Evolutionary conservation across 169 alveolate genomes (phyloP), one percentile per base, ranked within the genome.

Genomic region (Perkinsus chesapeaki): DNA sequence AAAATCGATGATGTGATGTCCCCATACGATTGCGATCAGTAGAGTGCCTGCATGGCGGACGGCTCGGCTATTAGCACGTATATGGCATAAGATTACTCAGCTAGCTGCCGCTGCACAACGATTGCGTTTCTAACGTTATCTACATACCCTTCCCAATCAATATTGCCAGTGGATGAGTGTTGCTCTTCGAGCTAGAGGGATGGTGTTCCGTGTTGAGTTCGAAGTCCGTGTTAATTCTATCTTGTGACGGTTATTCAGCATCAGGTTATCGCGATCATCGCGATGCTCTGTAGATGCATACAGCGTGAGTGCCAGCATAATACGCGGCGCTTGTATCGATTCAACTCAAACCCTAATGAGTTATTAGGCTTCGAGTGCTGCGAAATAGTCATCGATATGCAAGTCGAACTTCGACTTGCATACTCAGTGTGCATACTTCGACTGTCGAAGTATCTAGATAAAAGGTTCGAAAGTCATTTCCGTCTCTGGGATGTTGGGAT

Each of bases 1-100:
- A 99, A 99, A 95, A 99, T 99, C 73, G 99, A 99, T 95, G 99
- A 99, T 95, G 99, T 99, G 73, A 99, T 99, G 82, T 60, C 82
- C 31, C 82, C 82, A 34, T 60, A 60, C 82, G 82, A 91, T 60
- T 60, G 27, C 31, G 82, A 60, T 34, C 82, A 60, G 82, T 60
- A 60, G 82, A 60, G 31, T 7, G 12, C 3, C 82, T 60, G 31
- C 60, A 20, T 60, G 82, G 31, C 31, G 82, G 82, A 7, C 23
- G 82, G 23, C 82, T 0, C 27, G 37, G 82, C 82, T 60, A 34
- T 60, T 27, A 60, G 82, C 23, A 60, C 82, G 82, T 60, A 60
- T 60, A 60, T 23, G 36, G 12, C 27, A 34, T 1, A 16, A 60
- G 82, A 60, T 60, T 23, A 27, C 82, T 20, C 82, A 60, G 82